A percentile compares a stretch with the other conserved stretches of the same genome.
These are phyloP conservation scores for Hypoxylon cercidicola DNA, from an alignment of 495 filamentous ascomycete species.

Conservation along the genomic window DNA sequence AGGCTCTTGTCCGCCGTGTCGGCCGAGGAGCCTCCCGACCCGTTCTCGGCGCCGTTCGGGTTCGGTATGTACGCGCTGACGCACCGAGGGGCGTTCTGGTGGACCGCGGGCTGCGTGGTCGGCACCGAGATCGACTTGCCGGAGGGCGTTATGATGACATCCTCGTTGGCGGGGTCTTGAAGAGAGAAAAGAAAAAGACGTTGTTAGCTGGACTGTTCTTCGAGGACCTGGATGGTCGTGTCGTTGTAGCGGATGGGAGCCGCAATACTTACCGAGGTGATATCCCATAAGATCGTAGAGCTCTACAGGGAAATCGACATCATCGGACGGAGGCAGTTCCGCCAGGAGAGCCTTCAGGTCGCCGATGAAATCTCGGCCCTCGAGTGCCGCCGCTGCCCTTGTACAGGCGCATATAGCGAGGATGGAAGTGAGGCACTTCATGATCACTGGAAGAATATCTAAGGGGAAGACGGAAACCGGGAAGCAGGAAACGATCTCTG, in stretches of 20 bases:
- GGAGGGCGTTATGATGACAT: no score
- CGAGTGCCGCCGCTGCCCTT: neutral
- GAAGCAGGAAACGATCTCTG: no score
- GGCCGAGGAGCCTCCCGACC: neutral
- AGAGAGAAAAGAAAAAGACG: no score
- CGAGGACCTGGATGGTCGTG: no score
- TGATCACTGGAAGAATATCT: neutral
- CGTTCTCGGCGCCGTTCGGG: neutral
- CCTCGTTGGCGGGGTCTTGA: no score
- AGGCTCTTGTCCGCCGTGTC: neutral
- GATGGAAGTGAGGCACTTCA: conserved; percentile 6
- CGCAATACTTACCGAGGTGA: neutral
- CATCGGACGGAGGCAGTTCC: neutral
- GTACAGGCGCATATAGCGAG: neutral
- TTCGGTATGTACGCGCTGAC: conserved; percentile 23
- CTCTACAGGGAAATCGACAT: neutral
- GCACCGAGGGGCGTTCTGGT: conserved; percentile 8
- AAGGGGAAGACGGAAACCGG: no score
- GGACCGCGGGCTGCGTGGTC: neutral
- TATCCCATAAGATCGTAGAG: neutral
- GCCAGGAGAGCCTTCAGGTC: neutral
- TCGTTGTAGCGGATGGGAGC: no score
- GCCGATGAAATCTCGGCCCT: neutral
- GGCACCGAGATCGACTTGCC: no score
- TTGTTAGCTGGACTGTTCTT: no score